Base-by-base conservation (phyloP, 352 stramenopile genomes). In the Phytophthora foliorum region DNA sequence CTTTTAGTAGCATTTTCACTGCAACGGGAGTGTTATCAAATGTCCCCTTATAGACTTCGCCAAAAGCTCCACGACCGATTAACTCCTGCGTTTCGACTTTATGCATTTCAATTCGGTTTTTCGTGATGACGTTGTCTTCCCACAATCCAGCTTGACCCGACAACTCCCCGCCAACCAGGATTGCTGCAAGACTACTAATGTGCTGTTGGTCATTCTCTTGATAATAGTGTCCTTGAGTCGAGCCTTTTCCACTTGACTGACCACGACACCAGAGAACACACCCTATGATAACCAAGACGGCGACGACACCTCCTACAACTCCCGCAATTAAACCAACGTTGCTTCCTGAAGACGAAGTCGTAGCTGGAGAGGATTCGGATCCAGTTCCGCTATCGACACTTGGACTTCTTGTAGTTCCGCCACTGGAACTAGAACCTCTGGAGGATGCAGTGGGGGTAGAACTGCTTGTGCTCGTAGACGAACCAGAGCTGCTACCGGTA, bases 11-110 rank as follows among this genome's bases (percentile, higher is more conserved):
- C 21, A 46, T 59, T 54, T 89, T 89, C 6, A 86, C 68, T 5
- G 74, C 80, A 6, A 89, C 75, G 4, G 50, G 44, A 14, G 68
- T 39, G 0, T 42, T 46, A 17, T 69, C 44, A 19, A 79, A 83
- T 3, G 31, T 68, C 6, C 73, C 80, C 0, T 67, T 22, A 46
- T 83, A 80, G 6, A 89, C 77, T 38, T 77, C 52, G 1, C 80
- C 80, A 61, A 73, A 89, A 10, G 77, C 80, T 8, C 77, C 80
- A 3, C 64, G 32, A 27, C 64, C 72, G 42, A 81, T 32, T 31
- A 46, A 74, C 49, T 67, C 14, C 1, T 49, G 14, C 5, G 52
- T 34, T 0, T 57, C 3, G 11, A 81, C 32, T 14, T 69, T 42
- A 14, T 71, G 64, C 5, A 67, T 27, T 27, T 69, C 61, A 4